Base-by-base conservation (phyloP, 1,284 basidiomycete species). In the Heterobasidion irregulare region DNA sequence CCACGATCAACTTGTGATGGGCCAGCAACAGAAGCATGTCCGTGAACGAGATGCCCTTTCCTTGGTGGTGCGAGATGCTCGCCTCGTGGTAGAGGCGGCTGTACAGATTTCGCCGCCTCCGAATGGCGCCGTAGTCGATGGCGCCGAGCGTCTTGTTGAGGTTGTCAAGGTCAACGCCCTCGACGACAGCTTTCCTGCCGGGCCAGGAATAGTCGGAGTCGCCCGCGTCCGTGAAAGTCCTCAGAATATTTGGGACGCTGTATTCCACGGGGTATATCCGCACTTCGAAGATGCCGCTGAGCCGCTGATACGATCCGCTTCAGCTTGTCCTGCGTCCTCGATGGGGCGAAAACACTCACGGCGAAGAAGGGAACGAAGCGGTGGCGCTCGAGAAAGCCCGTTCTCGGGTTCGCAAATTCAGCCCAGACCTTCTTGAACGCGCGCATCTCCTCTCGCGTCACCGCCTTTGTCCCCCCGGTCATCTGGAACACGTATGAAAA, bases 401-500 rank as follows among this genome's bases (percentile, higher is more conserved):
- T 92, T 55, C 89, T 82, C 2, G 83, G 75, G 54, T 87, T 83
- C 41, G 95, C 89, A 64, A 87, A 91, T 62, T 87, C 80, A 0
- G 89, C 86, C 96, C 96, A 99, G 2, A 90, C 80, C 65, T 93
- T 91, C 75, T 99, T 99, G 81, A 94, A 98, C 0, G 84, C 75
- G 49, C 94, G 84, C 82, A 96, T 94, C 65, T 96, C 88, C 62
- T 93, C 89, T 50, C 96, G 81, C 19, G 87, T 90, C 47, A 98
- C 85, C 0, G 88, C 85, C 55, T 86, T 89, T 33, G 86, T 82
- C n/a, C 88, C 87, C 18, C 91, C 89, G 6, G 91, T 82, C 53
- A 82, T 78, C 69, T 97, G 94, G 71, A 95, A 96, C 8, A 98
- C 92, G 69, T 96, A 98, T 18, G 93, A 92, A 69, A 99, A 98